Evolutionary conservation across 192 early-diverging fungal species (phyloP).

Genomic region (Umbelopsis vinacea): DNA sequence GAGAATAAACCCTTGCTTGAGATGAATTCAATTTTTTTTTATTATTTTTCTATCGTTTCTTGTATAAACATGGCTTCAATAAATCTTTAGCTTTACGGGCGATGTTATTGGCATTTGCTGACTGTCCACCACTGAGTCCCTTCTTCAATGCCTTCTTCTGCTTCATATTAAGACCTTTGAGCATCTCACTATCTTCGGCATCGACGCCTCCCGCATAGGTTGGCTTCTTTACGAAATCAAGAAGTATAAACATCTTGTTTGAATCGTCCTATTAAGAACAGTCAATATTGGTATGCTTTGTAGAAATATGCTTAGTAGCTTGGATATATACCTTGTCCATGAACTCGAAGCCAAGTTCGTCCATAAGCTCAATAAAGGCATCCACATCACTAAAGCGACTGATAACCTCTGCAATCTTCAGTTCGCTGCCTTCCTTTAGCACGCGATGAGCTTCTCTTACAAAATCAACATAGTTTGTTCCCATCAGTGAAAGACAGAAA

Average conservation of each 20-base stretch:
- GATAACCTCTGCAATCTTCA: slow-evolving; percentile 94
- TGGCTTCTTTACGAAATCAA: slow-evolving; percentile 75
- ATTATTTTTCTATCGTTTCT: slow-evolving; percentile 46
- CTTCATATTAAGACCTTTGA: slow-evolving; percentile 41
- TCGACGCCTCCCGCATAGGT: slow-evolving; percentile 21
- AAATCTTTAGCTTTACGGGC: slow-evolving; percentile 49
- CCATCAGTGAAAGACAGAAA: slow-evolving; percentile 97
- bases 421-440: slow-evolving; percentile 76
- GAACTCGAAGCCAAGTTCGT: slow-evolving; percentile 78
- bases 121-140: slow-evolving; percentile 35
- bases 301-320: no score
- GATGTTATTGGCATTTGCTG: slow-evolving; percentile 29
- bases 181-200: slow-evolving; percentile 38
- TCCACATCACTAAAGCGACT: slow-evolving; percentile 85
- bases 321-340: slow-evolving; percentile 55
- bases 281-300: neutral
- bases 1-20: neutral
- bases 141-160: slow-evolving; percentile 49
- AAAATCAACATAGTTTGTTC: slow-evolving; percentile 93
- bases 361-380: slow-evolving; percentile 75
- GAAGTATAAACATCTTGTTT: slow-evolving; percentile 96
- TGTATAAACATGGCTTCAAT: slow-evolving; percentile 65
- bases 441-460: slow-evolving; percentile 88
- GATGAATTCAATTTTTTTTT: neutral
- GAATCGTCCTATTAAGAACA: slow-evolving; percentile 58